Conservation (phyloP, 352 stramenopile genomes). For the Pythium vanterpoolii region DNA sequence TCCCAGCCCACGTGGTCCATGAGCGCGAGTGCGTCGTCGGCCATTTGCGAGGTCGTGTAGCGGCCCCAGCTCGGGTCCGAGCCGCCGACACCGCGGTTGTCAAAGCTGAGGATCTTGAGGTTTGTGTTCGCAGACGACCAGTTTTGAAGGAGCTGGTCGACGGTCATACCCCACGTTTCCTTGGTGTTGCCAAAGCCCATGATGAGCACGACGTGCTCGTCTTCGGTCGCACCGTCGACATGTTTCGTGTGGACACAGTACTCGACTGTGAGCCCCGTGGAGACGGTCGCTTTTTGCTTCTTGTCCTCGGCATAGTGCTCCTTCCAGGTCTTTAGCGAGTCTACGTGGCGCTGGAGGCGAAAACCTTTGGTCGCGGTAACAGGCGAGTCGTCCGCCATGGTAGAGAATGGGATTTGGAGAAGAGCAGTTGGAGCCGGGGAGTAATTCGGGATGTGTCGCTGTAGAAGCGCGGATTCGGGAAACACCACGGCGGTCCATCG, state of each 20-base stretch:
- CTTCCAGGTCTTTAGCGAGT: constrained; percentile 32
- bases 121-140: constrained; percentile 10
- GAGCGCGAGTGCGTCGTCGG: constrained; percentile 50
- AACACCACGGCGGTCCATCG: too few relatives aligned
- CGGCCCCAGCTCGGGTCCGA: constrained; percentile 42
- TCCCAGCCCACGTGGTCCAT: constrained; percentile 49
- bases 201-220: constrained; percentile 24
- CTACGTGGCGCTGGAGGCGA: constrained; percentile 41
- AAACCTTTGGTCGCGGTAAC: constrained; percentile 14
- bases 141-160: constrained; percentile 18
- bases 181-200: constrained; percentile 26
- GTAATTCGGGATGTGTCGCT: too few relatives aligned
- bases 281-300: constrained; percentile 30
- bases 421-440: too few relatives aligned
- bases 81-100: constrained; percentile 51
- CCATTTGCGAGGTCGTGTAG: constrained; percentile 63
- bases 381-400: background rate
- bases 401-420: too few relatives aligned
- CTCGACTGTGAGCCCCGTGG: constrained; percentile 44
- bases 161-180: constrained; percentile 20
- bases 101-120: constrained; percentile 50
- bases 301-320: constrained; percentile 28
- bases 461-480: too few relatives aligned
- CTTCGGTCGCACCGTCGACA: constrained; percentile 1
- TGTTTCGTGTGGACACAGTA: constrained; percentile 23